Evolutionary conservation across 2,329 filamentous ascomycete species (phyloP), one percentile per base, ranked within the genome.

Genomic region (Ophiocordyceps polyrhachis-furcata): DNA sequence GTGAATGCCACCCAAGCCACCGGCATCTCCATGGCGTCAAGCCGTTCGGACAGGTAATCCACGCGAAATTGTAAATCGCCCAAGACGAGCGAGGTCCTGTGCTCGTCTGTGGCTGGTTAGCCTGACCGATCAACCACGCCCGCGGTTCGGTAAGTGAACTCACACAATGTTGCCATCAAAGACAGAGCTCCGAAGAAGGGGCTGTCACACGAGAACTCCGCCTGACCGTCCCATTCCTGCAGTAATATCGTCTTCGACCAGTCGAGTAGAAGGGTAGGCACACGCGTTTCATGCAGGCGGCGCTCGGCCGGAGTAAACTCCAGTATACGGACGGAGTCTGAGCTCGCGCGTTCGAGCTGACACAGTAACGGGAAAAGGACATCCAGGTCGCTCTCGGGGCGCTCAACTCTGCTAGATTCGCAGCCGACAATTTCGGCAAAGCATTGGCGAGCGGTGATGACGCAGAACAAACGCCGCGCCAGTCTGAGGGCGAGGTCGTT

Each of bases 211-310:
- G 76, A 67, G 44, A 93, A 72, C 40, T 79, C 73, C 1, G 83
- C 73, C 45, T 74, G 74, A 0, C 85, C 83, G 55, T 89, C 74
- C 88, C 88, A 95, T 49, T 84, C 77, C 45, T 79, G 76, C 41
- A 93, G 62, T 54, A 94, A 73, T 1, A 91, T 71, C 0, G 80
- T 78, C 47, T 82, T 71, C 19, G 81, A 73, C 81, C 81, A 87
- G 53, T 86, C 81, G 23, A 86, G 61, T 6, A 76, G 62, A 15
- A 77, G 57, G 12, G 69, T 73, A 8, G 71, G 73, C 17, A 73
- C 65, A 32, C 71, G 64, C 29, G 70, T 73, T 52, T 77, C 74
- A 49, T 76, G 76, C 20, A 73, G 53, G 14, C 65, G 62, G n/a
- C 68, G 66, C 48, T 75, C 74, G 1, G 64, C 50, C 35, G 67